A percentile compares a stretch with the other conserved stretches of the same genome.
Evolutionary conservation across 768 basidiomycete genomes (phyloP).

Genomic region (Naganishia antarctica): DNA sequence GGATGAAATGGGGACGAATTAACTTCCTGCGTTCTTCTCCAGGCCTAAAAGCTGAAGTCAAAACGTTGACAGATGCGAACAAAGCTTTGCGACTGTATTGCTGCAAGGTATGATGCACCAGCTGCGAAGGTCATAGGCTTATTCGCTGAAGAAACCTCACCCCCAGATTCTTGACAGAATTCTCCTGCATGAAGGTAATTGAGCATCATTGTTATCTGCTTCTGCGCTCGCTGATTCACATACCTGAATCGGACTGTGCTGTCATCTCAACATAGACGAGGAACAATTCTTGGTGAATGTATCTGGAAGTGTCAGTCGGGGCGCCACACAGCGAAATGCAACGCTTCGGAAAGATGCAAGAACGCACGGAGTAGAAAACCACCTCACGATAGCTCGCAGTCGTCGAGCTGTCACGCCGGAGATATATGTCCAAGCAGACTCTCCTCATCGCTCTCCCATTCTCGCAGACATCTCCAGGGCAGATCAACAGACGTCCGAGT

Average conservation of each 20-base stretch:
- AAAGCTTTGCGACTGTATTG: conserved; percentile 92
- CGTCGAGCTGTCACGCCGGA: conserved; percentile 31
- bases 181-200: conserved; percentile 72
- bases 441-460: background rate
- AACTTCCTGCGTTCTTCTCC: background rate
- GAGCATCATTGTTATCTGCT: background rate
- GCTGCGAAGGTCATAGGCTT: conserved; percentile 1
- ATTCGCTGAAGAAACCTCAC: background rate
- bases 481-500: too few species aligned
- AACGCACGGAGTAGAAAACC: background rate
- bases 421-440: background rate
- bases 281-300: conserved; percentile 94
- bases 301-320: conserved; percentile 47
- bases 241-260: too few species aligned
- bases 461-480: background rate
- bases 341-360: background rate
- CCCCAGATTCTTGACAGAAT: conserved; percentile 83
- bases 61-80: conserved; percentile 88
- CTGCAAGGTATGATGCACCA: conserved; percentile 57
- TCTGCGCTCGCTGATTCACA: background rate
- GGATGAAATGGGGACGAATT: background rate
- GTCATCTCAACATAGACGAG: conserved; percentile 55
- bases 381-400: background rate
- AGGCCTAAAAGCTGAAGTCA: conserved; percentile 78
- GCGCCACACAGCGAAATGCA: background rate